Base-by-base conservation (phyloP, 139 green algal species). In the Coccomyxa sp. region DNA sequence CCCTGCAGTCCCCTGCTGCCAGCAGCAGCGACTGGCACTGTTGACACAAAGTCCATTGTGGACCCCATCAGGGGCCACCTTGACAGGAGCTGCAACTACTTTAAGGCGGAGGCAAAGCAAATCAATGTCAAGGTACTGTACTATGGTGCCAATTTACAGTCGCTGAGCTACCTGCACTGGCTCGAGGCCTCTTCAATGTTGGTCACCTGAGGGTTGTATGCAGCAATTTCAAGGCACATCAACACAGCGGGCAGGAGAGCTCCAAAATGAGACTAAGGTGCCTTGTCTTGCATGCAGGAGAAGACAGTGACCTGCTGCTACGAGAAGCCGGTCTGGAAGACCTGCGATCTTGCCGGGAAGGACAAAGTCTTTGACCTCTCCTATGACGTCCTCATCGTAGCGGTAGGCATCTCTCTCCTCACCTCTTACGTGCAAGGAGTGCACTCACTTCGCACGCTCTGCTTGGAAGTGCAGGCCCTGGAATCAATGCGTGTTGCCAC, bases 201-300 rank as follows among this genome's bases (percentile, higher is more conserved):
- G 31, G 6, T 36, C 22, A 10, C 29, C 18, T 36, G 2, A 72
- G 24, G 64, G 64, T 72, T n/a, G n/a, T n/a, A n/a, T n/a, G n/a
- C n/a, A n/a, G n/a, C n/a, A n/a, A n/a, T n/a, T n/a, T n/a, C n/a
- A n/a, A n/a, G n/a, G n/a, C n/a, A n/a, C n/a, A n/a, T n/a, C n/a
- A n/a, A n/a, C n/a, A n/a, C n/a, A n/a, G n/a, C n/a, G n/a, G n/a
- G n/a, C n/a, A n/a, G n/a, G 70, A 85, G 80, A 80, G 84, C 37
- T 81, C 91, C 34, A 97, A 93, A 83, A 92, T 93, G 79, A 90
- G 97, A 84, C 93, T 93, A 0, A 78, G 91, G 71, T 92, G 85
- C 79, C 84, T 90, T 74, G 78, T 87, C 54, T 87, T 97, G 39
- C 82, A 83, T 88, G 0, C 68, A 82, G 54, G 83, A 82, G 27